These are phyloP conservation scores for Xanthoconium purpureum DNA, from an alignment of 768 basidiomycete genomes.

Conservation along the genomic window DNA sequence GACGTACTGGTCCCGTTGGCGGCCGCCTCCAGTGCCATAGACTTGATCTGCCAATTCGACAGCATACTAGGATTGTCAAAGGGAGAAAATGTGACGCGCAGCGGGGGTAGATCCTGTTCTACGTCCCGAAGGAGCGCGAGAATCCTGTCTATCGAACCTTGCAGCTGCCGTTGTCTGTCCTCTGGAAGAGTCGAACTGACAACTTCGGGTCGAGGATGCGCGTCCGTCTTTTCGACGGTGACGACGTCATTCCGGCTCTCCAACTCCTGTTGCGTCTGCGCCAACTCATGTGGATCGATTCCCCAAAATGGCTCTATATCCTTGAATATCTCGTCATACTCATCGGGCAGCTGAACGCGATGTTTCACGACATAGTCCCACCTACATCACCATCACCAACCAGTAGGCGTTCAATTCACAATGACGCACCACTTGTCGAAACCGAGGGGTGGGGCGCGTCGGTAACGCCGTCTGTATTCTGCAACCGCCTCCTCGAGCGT, in stretches of 20 bases:
- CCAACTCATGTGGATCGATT: conserved; percentile 31
- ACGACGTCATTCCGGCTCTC: conserved; percentile 15
- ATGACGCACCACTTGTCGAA: conserved; percentile 41
- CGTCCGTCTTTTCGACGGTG: conserved; percentile 25
- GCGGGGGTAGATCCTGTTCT: conserved; percentile 28
- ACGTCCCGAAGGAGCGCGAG: conserved; percentile 28
- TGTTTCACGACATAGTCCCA: conserved; percentile 42
- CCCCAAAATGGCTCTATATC: conserved; percentile 39
- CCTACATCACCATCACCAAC: conserved; percentile 18
- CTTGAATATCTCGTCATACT: conserved; percentile 44
- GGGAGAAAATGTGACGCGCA: conserved; percentile 31
- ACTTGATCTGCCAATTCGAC: conserved; percentile 22
- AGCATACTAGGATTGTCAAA: conserved; percentile 31
- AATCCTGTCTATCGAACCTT: conserved; percentile 3
- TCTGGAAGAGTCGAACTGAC: conserved; percentile 11
- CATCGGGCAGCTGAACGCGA: conserved; percentile 41
- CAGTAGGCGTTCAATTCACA: neutral
- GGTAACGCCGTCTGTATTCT: conserved; percentile 38
- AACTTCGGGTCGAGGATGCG: conserved; percentile 8
- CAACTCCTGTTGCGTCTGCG: conserved; percentile 13
- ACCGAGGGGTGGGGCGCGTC: conserved; percentile 36
- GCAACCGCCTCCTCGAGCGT: conserved; percentile 36
- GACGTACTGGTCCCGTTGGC: conserved; percentile 28
- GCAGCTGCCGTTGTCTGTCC: conserved; percentile 1
- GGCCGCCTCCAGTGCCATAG: conserved; percentile 26